Percentiles rank a stretch among this genome's conserved stretches.
Evolutionary conservation across 2,329 filamentous ascomycete genomes (phyloP).

Genomic region (Botrytis medusae): DNA sequence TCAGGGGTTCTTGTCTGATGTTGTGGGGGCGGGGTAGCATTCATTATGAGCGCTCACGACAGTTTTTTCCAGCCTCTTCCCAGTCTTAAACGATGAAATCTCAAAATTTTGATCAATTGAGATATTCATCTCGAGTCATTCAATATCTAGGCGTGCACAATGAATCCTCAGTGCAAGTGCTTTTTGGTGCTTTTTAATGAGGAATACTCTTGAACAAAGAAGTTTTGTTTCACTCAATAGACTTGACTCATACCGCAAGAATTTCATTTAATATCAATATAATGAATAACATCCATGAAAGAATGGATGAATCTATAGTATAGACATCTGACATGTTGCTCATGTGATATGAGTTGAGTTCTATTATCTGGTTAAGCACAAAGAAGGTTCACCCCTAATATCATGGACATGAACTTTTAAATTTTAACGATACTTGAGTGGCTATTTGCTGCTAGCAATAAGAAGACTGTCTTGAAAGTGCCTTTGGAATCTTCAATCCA

Average conservation of each 20-base stretch:
- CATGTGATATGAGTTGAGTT: neutral
- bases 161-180: neutral
- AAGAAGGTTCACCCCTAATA: no score
- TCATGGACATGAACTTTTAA: neutral
- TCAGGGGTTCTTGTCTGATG: conserved; percentile 1
- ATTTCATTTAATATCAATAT: neutral
- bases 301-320: fast-evolving
- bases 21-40: neutral
- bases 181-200: neutral
- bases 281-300: neutral
- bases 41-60: neutral
- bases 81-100: neutral
- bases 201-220: neutral
- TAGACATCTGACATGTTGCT: neutral
- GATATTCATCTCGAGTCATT: neutral
- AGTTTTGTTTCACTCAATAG: neutral
- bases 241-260: neutral
- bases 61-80: neutral
- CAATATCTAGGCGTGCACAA: neutral
- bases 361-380: neutral
- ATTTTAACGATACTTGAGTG: fast-evolving
- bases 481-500: conserved; percentile 59
- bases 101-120: neutral
- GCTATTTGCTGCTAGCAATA: neutral
- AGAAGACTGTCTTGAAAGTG: no score